Base-by-base conservation (phyloP, 495 filamentous ascomycete genomes). In the Peziza echinospora region DNA sequence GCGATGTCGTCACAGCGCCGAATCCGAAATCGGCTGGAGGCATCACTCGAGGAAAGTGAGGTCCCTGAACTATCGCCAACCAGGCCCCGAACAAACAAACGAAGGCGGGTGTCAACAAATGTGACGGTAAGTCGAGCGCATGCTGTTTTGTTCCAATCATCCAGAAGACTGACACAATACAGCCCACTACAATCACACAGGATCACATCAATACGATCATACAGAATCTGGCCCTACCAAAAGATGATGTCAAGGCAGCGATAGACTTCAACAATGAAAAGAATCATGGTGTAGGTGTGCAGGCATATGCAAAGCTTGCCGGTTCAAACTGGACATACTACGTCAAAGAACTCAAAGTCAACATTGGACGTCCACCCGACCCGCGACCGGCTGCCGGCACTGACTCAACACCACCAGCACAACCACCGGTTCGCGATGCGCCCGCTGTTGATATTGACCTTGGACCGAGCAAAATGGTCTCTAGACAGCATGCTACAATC, bases 321-420 rank as follows among this genome's bases (percentile, higher is more conserved):
- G 89, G 85, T 26, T 71, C 75, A 46, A 79, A 84, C 55, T 97
- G 89, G 89, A 93, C 87, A 8, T 97, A 83, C 63, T 94, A 85
- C 60, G 76, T 96, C 51, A 81, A 78, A 51, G 75, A 74, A 23
- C 70, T 85, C 41, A 69, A 72, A 46, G 73, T 92, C 57, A 78
- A 80, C 48, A 92, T 97, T 53, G 89, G 89, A 10, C 76, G 86
- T 50, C 76, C 78, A 24, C 75, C 79, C 19, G 80, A 86, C 49
- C 64, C 49, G n/a, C 47, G 56, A 28, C 45, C 50, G 16, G n/a
- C n/a, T 46, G 50, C 25, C 47, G 49, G 41, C 17, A 49, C 44
- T 25, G 62, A 28, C 17, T 50, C 48, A 48, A 59, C 30, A 41
- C 60, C 41, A 42, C 49, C 47, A 54, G 62, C 34, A 46, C 61